Conservation (phyloP, 768 basidiomycete species). For the Agaricus bisporus region DNA sequence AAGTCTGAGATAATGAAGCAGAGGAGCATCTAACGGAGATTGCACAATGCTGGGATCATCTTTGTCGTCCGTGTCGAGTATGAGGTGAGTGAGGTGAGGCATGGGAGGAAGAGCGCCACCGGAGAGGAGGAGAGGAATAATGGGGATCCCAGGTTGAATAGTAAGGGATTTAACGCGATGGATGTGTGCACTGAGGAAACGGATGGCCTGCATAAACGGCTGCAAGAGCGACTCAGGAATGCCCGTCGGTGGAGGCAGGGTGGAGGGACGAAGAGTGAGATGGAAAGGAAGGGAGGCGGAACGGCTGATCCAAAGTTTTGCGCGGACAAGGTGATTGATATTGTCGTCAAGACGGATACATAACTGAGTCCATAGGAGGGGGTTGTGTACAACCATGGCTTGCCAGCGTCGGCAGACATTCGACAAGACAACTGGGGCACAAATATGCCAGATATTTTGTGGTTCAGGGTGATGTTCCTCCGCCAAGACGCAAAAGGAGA, state of each 20-base stretch:
- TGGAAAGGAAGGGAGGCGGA: slow-evolving; percentile 14
- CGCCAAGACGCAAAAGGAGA: slow-evolving; percentile 13
- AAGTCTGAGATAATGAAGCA: slow-evolving; percentile 13
- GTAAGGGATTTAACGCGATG: slow-evolving; percentile 13
- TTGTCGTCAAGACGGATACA: slow-evolving; percentile 11
- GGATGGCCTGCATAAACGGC: slow-evolving; percentile 7
- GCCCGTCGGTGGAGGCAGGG: background rate
- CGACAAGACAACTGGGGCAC: slow-evolving; percentile 13
- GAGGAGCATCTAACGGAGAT: slow-evolving; percentile 11
- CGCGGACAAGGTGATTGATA: background rate
- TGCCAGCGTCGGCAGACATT: slow-evolving; percentile 19
- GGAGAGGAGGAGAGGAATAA: slow-evolving; percentile 11
- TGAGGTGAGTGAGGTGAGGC: slow-evolving; percentile 12
- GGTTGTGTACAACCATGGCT: slow-evolving; percentile 14
- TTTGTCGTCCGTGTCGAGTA: background rate
- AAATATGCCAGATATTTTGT: background rate
- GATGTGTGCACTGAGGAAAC: slow-evolving; percentile 12
- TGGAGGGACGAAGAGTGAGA: slow-evolving; percentile 13
- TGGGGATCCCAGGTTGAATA: slow-evolving; percentile 13
- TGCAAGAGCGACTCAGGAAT: slow-evolving; percentile 3
- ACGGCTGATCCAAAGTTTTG: slow-evolving; percentile 15
- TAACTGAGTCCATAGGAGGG: slow-evolving; percentile 15
- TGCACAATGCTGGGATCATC: slow-evolving; percentile 6
- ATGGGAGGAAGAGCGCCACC: slow-evolving; percentile 8
- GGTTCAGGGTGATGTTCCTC: background rate